Conservation (phyloP, 2,329 filamentous ascomycete genomes). For the Penicillium sp. region DNA sequence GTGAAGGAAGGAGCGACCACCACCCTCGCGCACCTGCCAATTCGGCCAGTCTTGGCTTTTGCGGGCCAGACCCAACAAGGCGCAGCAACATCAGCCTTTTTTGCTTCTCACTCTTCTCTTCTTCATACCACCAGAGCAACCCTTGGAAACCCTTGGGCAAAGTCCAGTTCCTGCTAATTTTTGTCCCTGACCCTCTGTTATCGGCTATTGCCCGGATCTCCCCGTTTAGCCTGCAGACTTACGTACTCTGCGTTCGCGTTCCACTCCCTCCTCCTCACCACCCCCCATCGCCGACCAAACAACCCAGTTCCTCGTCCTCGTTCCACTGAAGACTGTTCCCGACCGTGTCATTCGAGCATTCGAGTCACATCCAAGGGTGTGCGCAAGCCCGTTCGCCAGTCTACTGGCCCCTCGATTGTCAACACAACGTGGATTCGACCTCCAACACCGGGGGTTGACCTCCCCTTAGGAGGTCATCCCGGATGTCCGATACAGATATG, state of each 20-base stretch:
- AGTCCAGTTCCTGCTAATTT: no score
- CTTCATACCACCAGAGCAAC: no score
- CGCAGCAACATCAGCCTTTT: constrained; percentile 21
- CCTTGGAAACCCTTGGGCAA: no score
- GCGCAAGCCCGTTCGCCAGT: neutral
- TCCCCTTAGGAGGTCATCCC: constrained; percentile 47
- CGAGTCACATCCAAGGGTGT: neutral
- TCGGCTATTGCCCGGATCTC: constrained; percentile 1
- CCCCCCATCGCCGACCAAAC: constrained; percentile 3
- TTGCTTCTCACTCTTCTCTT: neutral
- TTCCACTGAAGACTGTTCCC: neutral
- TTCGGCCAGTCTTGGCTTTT: neutral
- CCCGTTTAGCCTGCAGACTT: constrained; percentile 13
- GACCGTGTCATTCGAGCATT: neutral
- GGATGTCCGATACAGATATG: constrained; percentile 36
- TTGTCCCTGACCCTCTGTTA: no score
- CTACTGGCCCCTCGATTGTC: constrained; percentile 16
- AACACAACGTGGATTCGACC: constrained; percentile 43
- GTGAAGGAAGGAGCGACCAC: no score
- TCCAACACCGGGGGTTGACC: constrained; percentile 43
- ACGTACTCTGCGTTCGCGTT: constrained; percentile 16
- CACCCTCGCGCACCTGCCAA: neutral
- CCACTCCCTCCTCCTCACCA: neutral
- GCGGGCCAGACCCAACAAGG: constrained; percentile 27
- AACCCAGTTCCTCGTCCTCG: neutral